Conservation (phyloP, 371 early-diverging fungal species). For the Batkoa obscura region DNA sequence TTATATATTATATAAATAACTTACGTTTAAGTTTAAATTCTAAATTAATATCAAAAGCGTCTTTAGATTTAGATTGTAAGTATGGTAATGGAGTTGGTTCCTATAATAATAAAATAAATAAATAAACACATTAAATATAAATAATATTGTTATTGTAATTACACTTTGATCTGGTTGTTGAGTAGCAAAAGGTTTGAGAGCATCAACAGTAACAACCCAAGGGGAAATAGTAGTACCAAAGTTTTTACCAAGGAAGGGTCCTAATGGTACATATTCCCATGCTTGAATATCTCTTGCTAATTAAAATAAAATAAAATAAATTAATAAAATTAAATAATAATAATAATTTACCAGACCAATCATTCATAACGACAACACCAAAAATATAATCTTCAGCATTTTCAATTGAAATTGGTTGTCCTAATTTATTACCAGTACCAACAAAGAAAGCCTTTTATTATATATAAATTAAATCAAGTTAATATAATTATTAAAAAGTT, state of each 20-base stretch:
- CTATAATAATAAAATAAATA: conserved; percentile 10
- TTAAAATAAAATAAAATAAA: background rate
- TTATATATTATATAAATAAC: conserved; percentile 4
- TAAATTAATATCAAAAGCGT: conserved; percentile 67
- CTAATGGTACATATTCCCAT: conserved; percentile 92
- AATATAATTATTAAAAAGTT: background rate
- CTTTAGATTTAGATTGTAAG: conserved; percentile 28
- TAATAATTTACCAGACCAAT: conserved; percentile 63
- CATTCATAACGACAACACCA: conserved; percentile 90
- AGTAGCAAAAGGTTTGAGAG: conserved; percentile 77
- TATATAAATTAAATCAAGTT: background rate
- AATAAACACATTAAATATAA: background rate
- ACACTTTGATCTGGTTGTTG: conserved; percentile 57
- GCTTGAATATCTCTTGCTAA: conserved; percentile 76
- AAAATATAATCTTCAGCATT: conserved; percentile 82
- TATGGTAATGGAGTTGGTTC: conserved; percentile 67
- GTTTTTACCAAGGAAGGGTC: conserved; percentile 95
- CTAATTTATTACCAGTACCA: conserved; percentile 74
- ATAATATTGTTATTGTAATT: no score
- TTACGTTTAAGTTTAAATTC: conserved; percentile 60
- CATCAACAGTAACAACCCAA: conserved; percentile 94
- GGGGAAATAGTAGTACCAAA: conserved; percentile 94
- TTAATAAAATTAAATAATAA: background rate
- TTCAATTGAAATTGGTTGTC: conserved; percentile 49
- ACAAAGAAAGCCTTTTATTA: conserved; percentile 63